Base-by-base conservation (phyloP, 176 grass and related monocot genomes). In the Panicum miliaceum region DNA sequence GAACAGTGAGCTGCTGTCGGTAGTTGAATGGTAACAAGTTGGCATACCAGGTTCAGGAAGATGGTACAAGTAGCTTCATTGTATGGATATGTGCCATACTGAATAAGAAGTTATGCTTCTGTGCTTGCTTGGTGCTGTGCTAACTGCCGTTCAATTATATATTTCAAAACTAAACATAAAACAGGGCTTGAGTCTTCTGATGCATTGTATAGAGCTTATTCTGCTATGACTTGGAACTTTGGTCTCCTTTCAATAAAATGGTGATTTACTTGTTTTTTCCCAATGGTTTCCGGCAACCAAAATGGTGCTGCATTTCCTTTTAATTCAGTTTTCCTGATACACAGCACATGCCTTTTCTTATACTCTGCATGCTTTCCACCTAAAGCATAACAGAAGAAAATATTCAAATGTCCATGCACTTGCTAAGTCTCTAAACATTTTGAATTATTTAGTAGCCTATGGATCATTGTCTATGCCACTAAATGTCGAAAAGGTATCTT, bases 401-500 rank as follows among this genome's bases (percentile, higher is more conserved):
- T 1, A 20, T 16, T 47, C 6, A 11, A 67, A 18, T 67, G 46
- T 35, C 40, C 45, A 71, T 51, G 50, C 36, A 76, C 14, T 29
- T 71, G 27, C 58, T 64, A 56, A 12, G 32, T 68, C 7, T 56
- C 15, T 13, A n/a, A 64, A 84, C 3, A 15, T 60, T 23, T 8
- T 81, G 13, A 75, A 56, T 61, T 75, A 35, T 80, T 32, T 72
- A 53, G 32, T 63, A 36, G 29, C 64, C 26, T 59, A 80, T 68
- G 48, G 20, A 64, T 73, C 32, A 3, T 74, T 81, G 79, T 76
- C 19, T 66, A 75, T 75, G 19, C 18, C 29, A 41, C 76, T 52
- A 75, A 75, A 38, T 52, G 67, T 60, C 4, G 8, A 68, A 81
- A 85, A 64, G 7, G 54, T 14, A 86, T 86, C 56, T 56, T 78